phyloP scores from a whole-genome alignment of 2,329 filamentous ascomycete species.

The Ophiosphaerella narmari region DNA sequence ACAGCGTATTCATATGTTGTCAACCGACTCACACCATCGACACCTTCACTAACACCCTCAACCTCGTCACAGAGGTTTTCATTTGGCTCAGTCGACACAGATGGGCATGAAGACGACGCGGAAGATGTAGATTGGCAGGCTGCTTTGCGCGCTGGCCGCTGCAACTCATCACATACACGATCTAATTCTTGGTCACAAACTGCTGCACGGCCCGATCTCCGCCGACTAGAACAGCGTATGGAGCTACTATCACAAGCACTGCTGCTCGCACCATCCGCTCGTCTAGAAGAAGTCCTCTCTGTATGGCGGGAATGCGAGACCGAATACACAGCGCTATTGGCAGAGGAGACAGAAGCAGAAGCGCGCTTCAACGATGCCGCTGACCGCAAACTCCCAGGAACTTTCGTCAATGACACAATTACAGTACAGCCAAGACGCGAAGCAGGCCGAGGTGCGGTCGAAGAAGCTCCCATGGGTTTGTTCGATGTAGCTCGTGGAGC shows the following conservation, averaged over 20 bases:
- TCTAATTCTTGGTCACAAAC: constrained; percentile 45
- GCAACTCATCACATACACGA: constrained; percentile 52
- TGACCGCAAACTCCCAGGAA: constrained; percentile 59
- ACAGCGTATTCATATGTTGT: constrained; percentile 85
- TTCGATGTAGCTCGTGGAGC: constrained; percentile 58
- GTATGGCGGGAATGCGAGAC: constrained; percentile 79
- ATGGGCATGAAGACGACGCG: constrained; percentile 30
- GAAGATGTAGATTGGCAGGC: constrained; percentile 80
- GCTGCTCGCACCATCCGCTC: constrained; percentile 70
- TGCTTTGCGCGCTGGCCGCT: constrained; percentile 77
- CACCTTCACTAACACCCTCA: constrained; percentile 27
- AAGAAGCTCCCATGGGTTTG: constrained; percentile 58
- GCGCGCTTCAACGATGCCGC: constrained; percentile 71
- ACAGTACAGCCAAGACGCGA: constrained; percentile 48
- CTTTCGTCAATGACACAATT: constrained; percentile 46
- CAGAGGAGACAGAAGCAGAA: constrained; percentile 70
- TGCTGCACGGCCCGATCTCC: constrained; percentile 56
- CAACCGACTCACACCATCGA: constrained; percentile 62
- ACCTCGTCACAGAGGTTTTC: constrained; percentile 29
- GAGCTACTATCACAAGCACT: constrained; percentile 78
- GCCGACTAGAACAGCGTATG: constrained; percentile 78
- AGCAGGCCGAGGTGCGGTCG: constrained; percentile 48
- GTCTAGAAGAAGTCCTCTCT: constrained; percentile 75
- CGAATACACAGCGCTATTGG: constrained; percentile 70
- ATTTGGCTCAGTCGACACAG: constrained; percentile 27